A percentile compares a stretch with the other conserved stretches of the same genome.
phyloP scores from a whole-genome alignment of 2,329 filamentous ascomycete species.

The Alternaria sp. region DNA sequence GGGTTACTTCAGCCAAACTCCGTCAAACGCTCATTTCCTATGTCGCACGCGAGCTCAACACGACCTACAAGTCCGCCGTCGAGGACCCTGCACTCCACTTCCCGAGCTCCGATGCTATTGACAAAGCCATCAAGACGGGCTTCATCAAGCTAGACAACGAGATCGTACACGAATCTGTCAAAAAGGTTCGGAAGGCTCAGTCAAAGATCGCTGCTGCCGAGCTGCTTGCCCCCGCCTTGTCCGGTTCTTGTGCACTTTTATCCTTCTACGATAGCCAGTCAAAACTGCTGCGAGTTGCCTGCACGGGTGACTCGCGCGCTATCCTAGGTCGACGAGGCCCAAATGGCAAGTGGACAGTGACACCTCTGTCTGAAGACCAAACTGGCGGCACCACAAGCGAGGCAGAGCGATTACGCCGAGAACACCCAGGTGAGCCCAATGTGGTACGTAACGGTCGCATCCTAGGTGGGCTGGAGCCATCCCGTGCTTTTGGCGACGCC shows the following conservation, averaged over 20 bases:
- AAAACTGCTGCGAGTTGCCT: conserved; percentile 90
- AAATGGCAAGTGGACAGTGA: conserved; percentile 92
- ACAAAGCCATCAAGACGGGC: conserved; percentile 89
- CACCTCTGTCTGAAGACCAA: conserved; percentile 88
- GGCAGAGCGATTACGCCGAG: conserved; percentile 79
- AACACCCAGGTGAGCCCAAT: conserved; percentile 88
- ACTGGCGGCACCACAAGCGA: conserved; percentile 90
- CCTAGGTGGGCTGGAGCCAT: conserved; percentile 89
- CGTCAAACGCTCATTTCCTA: conserved; percentile 91
- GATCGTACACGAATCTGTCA: conserved; percentile 91
- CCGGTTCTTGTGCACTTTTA: conserved; percentile 94
- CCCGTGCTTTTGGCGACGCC: conserved; percentile 93
- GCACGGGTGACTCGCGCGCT: conserved; percentile 94
- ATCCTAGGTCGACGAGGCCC: conserved; percentile 81
- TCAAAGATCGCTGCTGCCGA: conserved; percentile 93
- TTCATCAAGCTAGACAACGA: conserved; percentile 91
- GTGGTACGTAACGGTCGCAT: conserved; percentile 91
- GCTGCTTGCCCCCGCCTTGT: conserved; percentile 88
- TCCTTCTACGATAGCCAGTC: conserved; percentile 94
- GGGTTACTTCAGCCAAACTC: conserved; percentile 97
- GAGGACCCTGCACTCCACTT: conserved; percentile 64
- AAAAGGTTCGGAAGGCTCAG: conserved; percentile 87
- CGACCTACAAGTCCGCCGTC: conserved; percentile 82
- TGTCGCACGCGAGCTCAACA: conserved; percentile 91
- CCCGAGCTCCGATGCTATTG: conserved; percentile 82